These are phyloP conservation scores for Aspergillus unguis DNA, from an alignment of 2,329 filamentous ascomycete species.

Conservation along the genomic window DNA sequence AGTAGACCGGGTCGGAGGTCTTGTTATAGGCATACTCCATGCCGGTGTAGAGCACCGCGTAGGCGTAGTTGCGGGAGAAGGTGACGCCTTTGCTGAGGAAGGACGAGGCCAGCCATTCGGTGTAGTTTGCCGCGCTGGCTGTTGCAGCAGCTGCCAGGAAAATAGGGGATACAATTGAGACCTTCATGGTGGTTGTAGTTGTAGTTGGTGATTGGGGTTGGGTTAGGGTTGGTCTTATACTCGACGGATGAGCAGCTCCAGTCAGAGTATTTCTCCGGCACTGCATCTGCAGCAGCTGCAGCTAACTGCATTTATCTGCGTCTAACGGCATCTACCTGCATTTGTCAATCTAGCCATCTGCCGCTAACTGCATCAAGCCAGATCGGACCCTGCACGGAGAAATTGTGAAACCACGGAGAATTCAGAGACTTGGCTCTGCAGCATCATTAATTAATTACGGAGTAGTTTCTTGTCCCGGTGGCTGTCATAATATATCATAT, in stretches of 20 bases:
- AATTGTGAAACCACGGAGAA: no score
- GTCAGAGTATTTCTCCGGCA: no score
- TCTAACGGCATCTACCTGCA: no score
- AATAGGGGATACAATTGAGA: neutral
- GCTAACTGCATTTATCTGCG: no score
- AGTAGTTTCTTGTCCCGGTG: no score
- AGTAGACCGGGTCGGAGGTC: conserved; percentile 4
- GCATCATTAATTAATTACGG: no score
- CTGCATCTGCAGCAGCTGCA: no score
- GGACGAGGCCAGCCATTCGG: conserved; percentile 15
- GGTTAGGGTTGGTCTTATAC: neutral
- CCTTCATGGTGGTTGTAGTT: neutral
- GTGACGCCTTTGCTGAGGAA: conserved; percentile 12
- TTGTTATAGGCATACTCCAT: conserved; percentile 18
- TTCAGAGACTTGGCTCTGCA: no score
- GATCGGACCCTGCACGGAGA: no score
- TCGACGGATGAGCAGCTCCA: neutral
- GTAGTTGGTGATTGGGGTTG: neutral
- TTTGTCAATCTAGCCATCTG: no score
- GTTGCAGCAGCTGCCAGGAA: neutral
- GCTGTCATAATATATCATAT: neutral
- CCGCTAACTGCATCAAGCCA: no score
- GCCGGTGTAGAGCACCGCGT: conserved; percentile 14
- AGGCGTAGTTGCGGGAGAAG: conserved; percentile 17
- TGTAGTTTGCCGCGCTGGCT: conserved; percentile 13